Evolutionary conservation across 208 protist species (phyloP), one percentile per base, ranked within the genome.

Genomic region (Polymyxa betae): DNA sequence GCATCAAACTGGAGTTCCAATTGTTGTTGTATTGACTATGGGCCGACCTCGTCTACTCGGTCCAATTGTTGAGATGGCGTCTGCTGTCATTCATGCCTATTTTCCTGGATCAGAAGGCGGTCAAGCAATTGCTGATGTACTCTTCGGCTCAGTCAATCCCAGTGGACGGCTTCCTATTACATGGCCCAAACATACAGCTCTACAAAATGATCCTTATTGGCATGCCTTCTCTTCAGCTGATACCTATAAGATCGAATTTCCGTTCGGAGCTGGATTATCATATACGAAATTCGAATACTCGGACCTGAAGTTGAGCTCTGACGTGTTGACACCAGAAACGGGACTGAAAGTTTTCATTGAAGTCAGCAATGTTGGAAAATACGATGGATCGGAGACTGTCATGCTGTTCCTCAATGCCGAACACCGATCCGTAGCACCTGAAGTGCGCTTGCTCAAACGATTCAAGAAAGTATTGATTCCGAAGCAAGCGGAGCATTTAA

Each of bases 231-330:
- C 78, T 32, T 43, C 68, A 40, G 20, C 46, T 87, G 90, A 91
- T 77, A 35, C 72, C 12, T 82, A 64, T 29, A 35, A 41, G 20
- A 45, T 46, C 72, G 41, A 92, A 5, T 94, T 10, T 1, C 24
- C 38, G 0, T 94, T 94, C 46, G 93, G 93, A 5, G 78, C 88
- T 78, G 93, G 93, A 29, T 52, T 93, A 44, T 78, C 78, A 38
- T 94, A 94, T 64, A 89, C 93, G 40, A 44, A 29, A 0, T 93
- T 95, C 90, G 0, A 41, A 49, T 94, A 94, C 77, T 91, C 32
- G 0, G 20, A 49, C 0, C 0, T 89, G 46, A 29, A 0, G 44
- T 77, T 88, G 0, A 38, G 5, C 0, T 38, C 45, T 87, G 38
- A 24, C 38, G 90, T 43, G n/a, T 32, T 92, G 46, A 52, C n/a